A percentile compares a stretch with the other conserved stretches of the same genome.
Evolutionary conservation across 305 asterid species (phyloP).

Genomic region (Rubia occidens): DNA sequence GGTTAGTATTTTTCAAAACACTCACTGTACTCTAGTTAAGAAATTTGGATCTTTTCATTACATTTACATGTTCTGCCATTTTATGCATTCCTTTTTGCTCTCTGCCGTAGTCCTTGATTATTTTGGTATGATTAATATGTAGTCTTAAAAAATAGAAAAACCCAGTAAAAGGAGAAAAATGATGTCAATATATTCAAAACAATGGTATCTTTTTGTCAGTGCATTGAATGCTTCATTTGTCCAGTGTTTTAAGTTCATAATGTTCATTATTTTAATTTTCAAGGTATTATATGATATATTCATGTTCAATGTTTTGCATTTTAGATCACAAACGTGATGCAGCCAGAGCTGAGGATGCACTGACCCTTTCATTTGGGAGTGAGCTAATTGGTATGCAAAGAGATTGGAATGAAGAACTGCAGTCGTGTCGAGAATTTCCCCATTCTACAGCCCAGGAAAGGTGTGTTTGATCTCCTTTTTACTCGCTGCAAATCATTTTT

Average conservation of each 20-base stretch:
- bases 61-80: not conserved
- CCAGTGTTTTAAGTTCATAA: not conserved
- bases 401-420: conserved; percentile 96
- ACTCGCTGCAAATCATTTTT: not conserved
- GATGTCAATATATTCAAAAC: not conserved
- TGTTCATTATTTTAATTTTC: not conserved
- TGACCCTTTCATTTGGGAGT: conserved; percentile 81
- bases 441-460: conserved; percentile 74
- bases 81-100: not conserved
- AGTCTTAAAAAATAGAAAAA: not conserved
- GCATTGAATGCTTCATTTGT: not conserved
- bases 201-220: not conserved
- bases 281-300: conserved; percentile 13
- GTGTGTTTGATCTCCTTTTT: conserved; percentile 27
- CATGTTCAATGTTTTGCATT: conserved; percentile 17
- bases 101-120: not conserved
- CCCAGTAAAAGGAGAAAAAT: not conserved
- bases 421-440: conserved; percentile 87
- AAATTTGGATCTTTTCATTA: not conserved
- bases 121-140: not conserved
- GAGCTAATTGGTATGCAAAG: conserved; percentile 98
- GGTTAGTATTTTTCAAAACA: too few species aligned
- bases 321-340: conserved; percentile 93
- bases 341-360: conserved; percentile 79
- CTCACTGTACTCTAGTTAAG: not conserved